Evolutionary conservation across 768 basidiomycete genomes (phyloP), one percentile per base, ranked within the genome.

Genomic region (Phanerochaete carnosa): DNA sequence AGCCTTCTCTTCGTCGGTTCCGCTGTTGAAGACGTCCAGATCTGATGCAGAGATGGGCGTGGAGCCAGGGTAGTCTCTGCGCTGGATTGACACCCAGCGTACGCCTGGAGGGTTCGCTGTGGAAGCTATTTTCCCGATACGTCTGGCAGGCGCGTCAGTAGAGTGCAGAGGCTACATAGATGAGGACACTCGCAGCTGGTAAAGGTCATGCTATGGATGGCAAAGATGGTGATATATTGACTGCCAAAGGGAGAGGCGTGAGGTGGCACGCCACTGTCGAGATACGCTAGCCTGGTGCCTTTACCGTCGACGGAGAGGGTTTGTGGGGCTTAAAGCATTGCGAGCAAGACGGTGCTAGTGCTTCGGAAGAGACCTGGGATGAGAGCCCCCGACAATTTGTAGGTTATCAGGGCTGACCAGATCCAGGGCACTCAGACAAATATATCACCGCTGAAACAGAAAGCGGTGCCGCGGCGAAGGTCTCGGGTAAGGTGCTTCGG

Each of bases 11-110:
- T 50, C 35, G 19, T 28, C 15, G 26, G 32, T 37, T 23, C 6
- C 37, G 32, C 23, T 46, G 2, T 28, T 2, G 13, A 65, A 45
- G 0, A n/a, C 33, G 6, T 16, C 57, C 33, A 58, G 33, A n/a
- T 70, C 68, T 5, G 33, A 35, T 4, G 55, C 13, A 1, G 64
- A 54, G 61, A 58, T 65, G 4, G 66, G 65, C 8, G 63, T 55
- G 2, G 71, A 64, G 5, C 69, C 64, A 0, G 63, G 65, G 37
- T 69, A 72, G 62, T 68, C 71, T 19, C 71, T 67, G 19, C 64
- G 59, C 45, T 64, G 69, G 1, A 70, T 29, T 5, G 59, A 28
- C 19, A 72, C 64, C 45, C 69, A 26, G 22, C 71, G 68, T 2
- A 68, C 45, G 30, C 65, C 64, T 39, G 54, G 30, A 7, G 8